Evolutionary conservation across 176 grass and related monocot species (phyloP), one percentile per base, ranked within the genome.

Genomic region (Aegilops bicornis): DNA sequence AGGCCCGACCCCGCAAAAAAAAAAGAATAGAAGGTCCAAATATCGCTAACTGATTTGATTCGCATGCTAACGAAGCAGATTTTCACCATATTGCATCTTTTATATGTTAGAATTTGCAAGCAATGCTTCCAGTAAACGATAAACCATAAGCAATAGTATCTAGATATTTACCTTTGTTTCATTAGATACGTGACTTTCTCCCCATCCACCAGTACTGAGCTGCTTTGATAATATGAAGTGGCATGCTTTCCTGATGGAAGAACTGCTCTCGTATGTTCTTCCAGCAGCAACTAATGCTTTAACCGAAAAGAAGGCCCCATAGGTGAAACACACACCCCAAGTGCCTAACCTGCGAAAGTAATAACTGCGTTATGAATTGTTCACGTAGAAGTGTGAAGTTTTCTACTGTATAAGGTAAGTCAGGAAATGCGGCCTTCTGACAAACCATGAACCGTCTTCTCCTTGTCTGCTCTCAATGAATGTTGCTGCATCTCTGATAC

Each of bases 321-420:
- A 91, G 22, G 89, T 88, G 82, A 85, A 91, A 62, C 89, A 91
- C 35, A 91, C 32, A 27, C 81, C 86, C 89, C 89, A 91, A 17
- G 68, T 81, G 11, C 89, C 86, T 50, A 82, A 78, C 90, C 90
- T 91, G 82, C 10, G 45, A 77, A 79, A 89, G 13, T 83, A 59
- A 30, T 43, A 54, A 20, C 61, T 24, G n/a, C 24, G 47, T 56
- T 76, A 79, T 23, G 5, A 24, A 61, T 48, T 77, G 10, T 82
- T 59, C 1, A 60, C 35, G 14, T 69, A 15, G 12, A 60, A 16
- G 31, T 43, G 31, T 43, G 25, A 16, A 33, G 15, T 23, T 13
- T 43, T n/a, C 13, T 43, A 27, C 27, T 27, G 27, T 27, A 1
- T 24, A 66, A 19, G 30, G 8, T 30, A 17, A 33, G 36, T 30